Percentiles rank a stretch among this genome's conserved stretches.
phyloP scores from a whole-genome alignment of 306 rosid species.

The Lathyrus sativus region DNA sequence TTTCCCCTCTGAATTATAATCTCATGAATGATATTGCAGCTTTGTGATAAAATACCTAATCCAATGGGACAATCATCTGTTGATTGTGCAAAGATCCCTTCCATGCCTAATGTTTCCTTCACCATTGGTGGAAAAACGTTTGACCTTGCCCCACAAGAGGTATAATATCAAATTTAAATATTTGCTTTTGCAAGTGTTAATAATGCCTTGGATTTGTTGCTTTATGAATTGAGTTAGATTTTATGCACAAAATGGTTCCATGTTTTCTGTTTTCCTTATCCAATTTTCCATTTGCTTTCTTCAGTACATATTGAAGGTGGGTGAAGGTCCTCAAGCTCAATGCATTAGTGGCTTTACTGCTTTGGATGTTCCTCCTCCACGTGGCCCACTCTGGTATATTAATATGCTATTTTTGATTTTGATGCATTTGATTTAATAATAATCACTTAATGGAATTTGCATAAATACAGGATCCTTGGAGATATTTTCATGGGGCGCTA shows the following conservation, averaged over 20 bases:
- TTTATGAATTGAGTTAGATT: neutral
- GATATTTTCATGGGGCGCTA: conserved; percentile 91
- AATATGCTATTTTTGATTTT: conserved; percentile 5
- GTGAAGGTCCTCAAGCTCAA: conserved; percentile 69
- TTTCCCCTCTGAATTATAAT: conserved; percentile 37
- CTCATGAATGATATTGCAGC: conserved; percentile 53
- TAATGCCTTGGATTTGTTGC: conserved; percentile 1
- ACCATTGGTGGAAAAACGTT: conserved; percentile 73
- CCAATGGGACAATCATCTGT: conserved; percentile 67
- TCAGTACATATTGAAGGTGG: conserved; percentile 84
- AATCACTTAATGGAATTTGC: conserved; percentile 22
- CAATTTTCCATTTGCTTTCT: conserved; percentile 40
- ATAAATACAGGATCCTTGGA: conserved; percentile 82
- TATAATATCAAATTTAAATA: conserved; percentile 43
- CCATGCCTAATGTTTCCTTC: conserved; percentile 81
- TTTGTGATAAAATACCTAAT: conserved; percentile 76
- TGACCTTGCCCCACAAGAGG: conserved; percentile 68
- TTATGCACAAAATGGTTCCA: neutral
- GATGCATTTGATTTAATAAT: conserved; percentile 35
- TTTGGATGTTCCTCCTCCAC: conserved; percentile 88
- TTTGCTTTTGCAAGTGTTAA: conserved; percentile 2
- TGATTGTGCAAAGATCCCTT: conserved; percentile 63
- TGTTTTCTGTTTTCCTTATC: conserved; percentile 31
- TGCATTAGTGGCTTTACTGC: conserved; percentile 88
- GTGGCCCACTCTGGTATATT: conserved; percentile 88